A percentile compares a stretch with the other conserved stretches of the same genome.
Evolutionary conservation across 2,329 filamentous ascomycete species (phyloP).

Genomic region (Colletotrichum neosansevieriae): DNA sequence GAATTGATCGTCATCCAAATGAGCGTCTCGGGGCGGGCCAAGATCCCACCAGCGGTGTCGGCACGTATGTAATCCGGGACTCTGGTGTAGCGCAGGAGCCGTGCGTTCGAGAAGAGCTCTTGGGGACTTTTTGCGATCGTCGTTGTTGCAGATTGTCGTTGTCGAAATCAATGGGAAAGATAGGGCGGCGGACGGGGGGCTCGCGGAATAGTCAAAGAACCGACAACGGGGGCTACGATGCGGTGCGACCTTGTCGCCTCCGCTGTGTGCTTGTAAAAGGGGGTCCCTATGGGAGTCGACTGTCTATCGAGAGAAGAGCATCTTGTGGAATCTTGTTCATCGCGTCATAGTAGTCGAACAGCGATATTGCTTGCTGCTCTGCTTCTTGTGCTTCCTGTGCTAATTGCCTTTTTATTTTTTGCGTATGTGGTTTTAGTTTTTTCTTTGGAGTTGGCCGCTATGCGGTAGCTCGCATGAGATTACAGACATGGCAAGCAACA

Average conservation of each 20-base stretch:
- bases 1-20: slow-evolving; percentile 14
- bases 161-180: too few species aligned
- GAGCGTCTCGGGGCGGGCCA: slow-evolving; percentile 14
- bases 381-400: not conserved
- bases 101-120: too few species aligned
- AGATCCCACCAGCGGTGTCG: slow-evolving; percentile 5
- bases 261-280: not conserved
- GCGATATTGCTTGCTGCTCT: slow-evolving; percentile 5
- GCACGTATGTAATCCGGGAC: not conserved
- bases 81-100: too few species aligned
- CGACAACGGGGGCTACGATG: too few species aligned
- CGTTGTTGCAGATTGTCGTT: not conserved
- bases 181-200: too few species aligned
- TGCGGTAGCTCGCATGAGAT: too few species aligned
- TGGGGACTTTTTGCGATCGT: not conserved
- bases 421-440: too few species aligned
- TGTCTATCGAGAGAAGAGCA: slow-evolving; percentile 10
- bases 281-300: slow-evolving; percentile 4
- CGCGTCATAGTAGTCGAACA: not conserved
- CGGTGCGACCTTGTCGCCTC: slow-evolving; percentile 13
- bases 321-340: slow-evolving; percentile 25
- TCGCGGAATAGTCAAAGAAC: too few species aligned
- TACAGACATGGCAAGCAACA: too few species aligned
- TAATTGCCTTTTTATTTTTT: too few species aligned
- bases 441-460: too few species aligned